phyloP scores from a whole-genome alignment of 306 rosid genomes.

The Prunus dulcis region DNA sequence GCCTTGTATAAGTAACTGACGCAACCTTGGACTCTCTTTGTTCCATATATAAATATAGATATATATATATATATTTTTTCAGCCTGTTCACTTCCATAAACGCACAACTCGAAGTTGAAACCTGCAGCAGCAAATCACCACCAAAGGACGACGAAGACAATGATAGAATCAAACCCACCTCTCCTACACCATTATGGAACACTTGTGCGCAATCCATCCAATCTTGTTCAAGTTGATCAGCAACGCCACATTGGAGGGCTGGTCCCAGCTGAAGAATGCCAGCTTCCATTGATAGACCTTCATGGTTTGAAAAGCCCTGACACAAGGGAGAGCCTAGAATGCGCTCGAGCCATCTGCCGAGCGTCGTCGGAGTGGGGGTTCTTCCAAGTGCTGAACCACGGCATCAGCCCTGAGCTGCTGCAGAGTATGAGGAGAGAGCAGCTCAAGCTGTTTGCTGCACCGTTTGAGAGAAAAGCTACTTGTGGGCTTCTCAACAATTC shows the following conservation, averaged over 20 bases:
- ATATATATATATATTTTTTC: constrained; percentile 29
- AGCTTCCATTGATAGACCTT: constrained; percentile 78
- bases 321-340: constrained; percentile 40
- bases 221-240: constrained; percentile 19
- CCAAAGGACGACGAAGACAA: constrained; percentile 8
- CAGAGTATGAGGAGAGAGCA: constrained; percentile 64
- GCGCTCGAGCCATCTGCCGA: constrained; percentile 51
- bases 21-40: constrained; percentile 19
- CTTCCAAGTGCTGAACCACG: constrained; percentile 86
- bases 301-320: constrained; percentile 45
- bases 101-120: neutral
- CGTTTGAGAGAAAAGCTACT: constrained; percentile 61
- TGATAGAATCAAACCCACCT: constrained; percentile 69
- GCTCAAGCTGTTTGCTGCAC: constrained; percentile 51
- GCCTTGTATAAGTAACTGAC: constrained; percentile 21
- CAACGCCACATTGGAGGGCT: constrained; percentile 13
- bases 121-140: constrained; percentile 6
- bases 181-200: constrained; percentile 50
- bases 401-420: constrained; percentile 53
- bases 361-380: constrained; percentile 89
- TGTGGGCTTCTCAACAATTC: constrained; percentile 63
- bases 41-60: constrained; percentile 30
- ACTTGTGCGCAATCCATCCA: constrained; percentile 37
- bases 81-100: constrained; percentile 21
- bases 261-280: constrained; percentile 48